Evolutionary conservation across 2,329 filamentous ascomycete genomes (phyloP).

Genomic region (Aspergillaceae sp.): DNA sequence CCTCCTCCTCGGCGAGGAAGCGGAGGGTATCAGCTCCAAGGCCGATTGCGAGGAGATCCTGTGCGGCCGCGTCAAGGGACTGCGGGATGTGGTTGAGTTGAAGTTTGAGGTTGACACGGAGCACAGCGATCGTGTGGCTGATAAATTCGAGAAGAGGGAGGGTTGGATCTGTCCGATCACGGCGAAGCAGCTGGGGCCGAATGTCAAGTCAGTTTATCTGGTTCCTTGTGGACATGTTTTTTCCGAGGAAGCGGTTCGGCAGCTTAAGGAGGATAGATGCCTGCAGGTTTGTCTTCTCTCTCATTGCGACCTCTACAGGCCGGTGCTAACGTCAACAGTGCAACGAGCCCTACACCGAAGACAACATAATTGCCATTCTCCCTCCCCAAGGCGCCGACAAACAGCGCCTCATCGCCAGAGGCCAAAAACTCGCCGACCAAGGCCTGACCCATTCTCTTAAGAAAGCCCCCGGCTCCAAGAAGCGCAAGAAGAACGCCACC

Average conservation of each 20-base stretch:
- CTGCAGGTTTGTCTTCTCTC: constrained; percentile 37
- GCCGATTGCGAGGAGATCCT: constrained; percentile 55
- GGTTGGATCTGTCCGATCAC: constrained; percentile 80
- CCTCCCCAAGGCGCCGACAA: constrained; percentile 64
- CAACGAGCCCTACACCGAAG: constrained; percentile 60
- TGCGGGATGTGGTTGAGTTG: constrained; percentile 81
- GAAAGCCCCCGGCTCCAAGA: constrained; percentile 59
- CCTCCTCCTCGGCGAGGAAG: constrained; percentile 49
- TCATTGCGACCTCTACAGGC: not conserved
- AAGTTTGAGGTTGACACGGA: constrained; percentile 56
- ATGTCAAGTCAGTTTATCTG: constrained; percentile 73
- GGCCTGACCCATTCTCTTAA: constrained; percentile 82
- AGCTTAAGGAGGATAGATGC: constrained; percentile 60
- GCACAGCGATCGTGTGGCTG: constrained; percentile 26
- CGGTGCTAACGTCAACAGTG: constrained; percentile 46
- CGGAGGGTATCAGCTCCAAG: constrained; percentile 45
- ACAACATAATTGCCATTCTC: constrained; percentile 76
- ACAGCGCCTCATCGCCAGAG: constrained; percentile 55
- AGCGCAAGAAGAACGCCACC: constrained; percentile 62
- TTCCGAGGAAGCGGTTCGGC: constrained; percentile 73
- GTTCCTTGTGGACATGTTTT: constrained; percentile 96
- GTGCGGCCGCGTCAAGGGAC: constrained; percentile 59
- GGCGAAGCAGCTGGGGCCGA: constrained; percentile 72
- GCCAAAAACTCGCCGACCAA: constrained; percentile 58
- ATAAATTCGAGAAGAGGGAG: constrained; percentile 38